Conservation (phyloP, 192 early-diverging fungal genomes). For the Lobosporangium transversale region DNA sequence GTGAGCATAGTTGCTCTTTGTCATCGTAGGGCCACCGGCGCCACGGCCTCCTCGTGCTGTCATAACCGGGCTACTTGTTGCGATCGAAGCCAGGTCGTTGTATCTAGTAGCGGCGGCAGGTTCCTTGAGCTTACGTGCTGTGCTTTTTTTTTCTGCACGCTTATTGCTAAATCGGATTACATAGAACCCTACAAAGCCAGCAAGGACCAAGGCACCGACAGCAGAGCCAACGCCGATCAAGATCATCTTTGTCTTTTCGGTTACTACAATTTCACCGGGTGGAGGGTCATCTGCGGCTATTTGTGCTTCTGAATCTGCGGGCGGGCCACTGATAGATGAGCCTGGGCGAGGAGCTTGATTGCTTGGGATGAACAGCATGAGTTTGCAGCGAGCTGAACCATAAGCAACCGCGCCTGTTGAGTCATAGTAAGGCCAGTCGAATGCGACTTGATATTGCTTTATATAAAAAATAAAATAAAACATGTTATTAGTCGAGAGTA, state of each 20-base stretch:
- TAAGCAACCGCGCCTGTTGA: conserved; percentile 7
- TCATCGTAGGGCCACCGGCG: too few relatives aligned
- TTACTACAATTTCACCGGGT: conserved; percentile 10
- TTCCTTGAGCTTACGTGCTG: conserved; percentile 17
- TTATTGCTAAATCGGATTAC: conserved; percentile 38
- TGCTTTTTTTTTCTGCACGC: conserved; percentile 19
- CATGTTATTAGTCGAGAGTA: too few relatives aligned
- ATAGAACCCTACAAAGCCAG: conserved; percentile 43
- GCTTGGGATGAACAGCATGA: conserved; percentile 23
- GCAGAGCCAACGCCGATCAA: conserved; percentile 48
- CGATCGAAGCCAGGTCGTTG: conserved; percentile 39
- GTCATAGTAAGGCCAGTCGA: conserved; percentile 27
- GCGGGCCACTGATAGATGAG: background rate
- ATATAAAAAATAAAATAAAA: background rate
- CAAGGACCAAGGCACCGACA: conserved; percentile 22
- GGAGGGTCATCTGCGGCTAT: conserved; percentile 4
- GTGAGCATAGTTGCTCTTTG: background rate
- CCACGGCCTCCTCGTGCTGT: too few relatives aligned
- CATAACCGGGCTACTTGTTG: conserved; percentile 10
- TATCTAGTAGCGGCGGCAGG: conserved; percentile 32
- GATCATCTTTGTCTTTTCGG: conserved; percentile 36
- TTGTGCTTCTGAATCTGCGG: background rate
- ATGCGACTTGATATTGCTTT: conserved; percentile 44
- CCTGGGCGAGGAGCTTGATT: background rate
- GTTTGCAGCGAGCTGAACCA: conserved; percentile 18